Base-by-base conservation (phyloP, 2,329 filamentous ascomycete species). In the Ceratocystis cacaofunesta region DNA sequence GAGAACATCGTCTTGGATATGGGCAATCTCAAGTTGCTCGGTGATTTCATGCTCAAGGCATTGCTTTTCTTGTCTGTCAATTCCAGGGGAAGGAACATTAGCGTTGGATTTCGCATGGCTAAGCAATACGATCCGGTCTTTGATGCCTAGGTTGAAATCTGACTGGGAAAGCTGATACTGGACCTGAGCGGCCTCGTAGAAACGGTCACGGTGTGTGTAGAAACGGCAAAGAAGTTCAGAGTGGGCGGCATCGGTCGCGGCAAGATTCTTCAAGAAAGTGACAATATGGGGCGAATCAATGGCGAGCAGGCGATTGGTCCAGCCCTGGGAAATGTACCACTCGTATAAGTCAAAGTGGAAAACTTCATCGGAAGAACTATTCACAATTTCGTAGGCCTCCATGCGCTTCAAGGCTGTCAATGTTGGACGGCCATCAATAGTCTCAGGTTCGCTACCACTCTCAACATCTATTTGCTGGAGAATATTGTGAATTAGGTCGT, bases 291-390 rank as follows among this genome's bases (percentile, higher is more conserved):
- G 84, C 4, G 92, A 95, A 66, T 92, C 84, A 63, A 94, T 90
- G 44, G 87, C 85, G 43, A 99, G 82, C 32, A 99, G 82, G 15
- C 91, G 87, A 69, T 96, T 90, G 8, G 85, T 88, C 85, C 89
- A 92, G 19, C 88, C 87, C 73, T 92, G 86, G 64, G 82, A 77
- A 69, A 97, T 85, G 75, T 99, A 99, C 92, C 94, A 99, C 71
- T 96, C 92, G 73, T 96, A 99, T n/a, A 99, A 80, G 71, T 90
- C 90, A 68, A 90, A 95, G 73, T 97, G 88, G 78, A 99, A 99
- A 3, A 96, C 89, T 72, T 96, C 90, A 70, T 99, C 94, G 15
- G 87, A 83, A 0, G 92, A 95, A 67, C 82, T 83, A 72, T 95
- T 90, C 70, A 99, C 91, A 1, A 96, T 89, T 57, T 86, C 84